Evolutionary conservation across 2,329 filamentous ascomycete genomes (phyloP).

Genomic region (Epichloe sp.): DNA sequence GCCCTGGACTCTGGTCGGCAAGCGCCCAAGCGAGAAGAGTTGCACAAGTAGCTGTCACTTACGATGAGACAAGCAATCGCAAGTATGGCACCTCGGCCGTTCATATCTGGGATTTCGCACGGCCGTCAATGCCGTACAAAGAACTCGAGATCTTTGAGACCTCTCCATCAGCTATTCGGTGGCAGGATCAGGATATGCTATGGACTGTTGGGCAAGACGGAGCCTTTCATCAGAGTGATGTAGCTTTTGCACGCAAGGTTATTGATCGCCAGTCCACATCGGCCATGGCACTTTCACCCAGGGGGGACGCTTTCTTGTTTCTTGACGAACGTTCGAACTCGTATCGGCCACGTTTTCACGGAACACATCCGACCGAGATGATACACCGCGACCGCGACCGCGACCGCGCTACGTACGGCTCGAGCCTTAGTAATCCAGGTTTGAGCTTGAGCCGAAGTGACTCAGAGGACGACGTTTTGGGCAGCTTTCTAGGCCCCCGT

Average conservation of each 20-base stretch:
- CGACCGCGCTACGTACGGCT: slow-evolving; percentile 30
- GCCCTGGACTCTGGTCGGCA: slow-evolving; percentile 52
- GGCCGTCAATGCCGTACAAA: slow-evolving; percentile 54
- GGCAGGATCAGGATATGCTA: slow-evolving; percentile 51
- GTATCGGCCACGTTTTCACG: slow-evolving; percentile 27
- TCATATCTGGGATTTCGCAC: slow-evolving; percentile 56
- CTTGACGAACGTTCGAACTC: slow-evolving; percentile 43
- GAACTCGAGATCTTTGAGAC: slow-evolving; percentile 47
- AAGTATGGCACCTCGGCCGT: slow-evolving; percentile 44
- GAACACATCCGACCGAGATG: slow-evolving; percentile 20
- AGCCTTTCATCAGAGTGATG: slow-evolving; percentile 50
- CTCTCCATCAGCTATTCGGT: slow-evolving; percentile 45
- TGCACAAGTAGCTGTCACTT: slow-evolving; percentile 49
- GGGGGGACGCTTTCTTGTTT: slow-evolving; percentile 44
- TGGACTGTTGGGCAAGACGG: slow-evolving; percentile 54
- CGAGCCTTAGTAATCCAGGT: slow-evolving; percentile 35
- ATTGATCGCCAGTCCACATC: slow-evolving; percentile 51
- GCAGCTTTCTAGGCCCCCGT: slow-evolving; percentile 42
- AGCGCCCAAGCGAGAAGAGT: slow-evolving; percentile 45
- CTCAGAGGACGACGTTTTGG: slow-evolving; percentile 51
- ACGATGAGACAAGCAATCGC: slow-evolving; percentile 42
- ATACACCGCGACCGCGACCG: slow-evolving; percentile 25
- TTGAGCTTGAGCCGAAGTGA: slow-evolving; percentile 48
- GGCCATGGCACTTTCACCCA: slow-evolving; percentile 45
- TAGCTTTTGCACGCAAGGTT: slow-evolving; percentile 48